A percentile compares a stretch with the other conserved stretches of the same genome.
phyloP scores from a whole-genome alignment of 2,329 filamentous ascomycete species.

The Ophiocordyceps robertsii region DNA sequence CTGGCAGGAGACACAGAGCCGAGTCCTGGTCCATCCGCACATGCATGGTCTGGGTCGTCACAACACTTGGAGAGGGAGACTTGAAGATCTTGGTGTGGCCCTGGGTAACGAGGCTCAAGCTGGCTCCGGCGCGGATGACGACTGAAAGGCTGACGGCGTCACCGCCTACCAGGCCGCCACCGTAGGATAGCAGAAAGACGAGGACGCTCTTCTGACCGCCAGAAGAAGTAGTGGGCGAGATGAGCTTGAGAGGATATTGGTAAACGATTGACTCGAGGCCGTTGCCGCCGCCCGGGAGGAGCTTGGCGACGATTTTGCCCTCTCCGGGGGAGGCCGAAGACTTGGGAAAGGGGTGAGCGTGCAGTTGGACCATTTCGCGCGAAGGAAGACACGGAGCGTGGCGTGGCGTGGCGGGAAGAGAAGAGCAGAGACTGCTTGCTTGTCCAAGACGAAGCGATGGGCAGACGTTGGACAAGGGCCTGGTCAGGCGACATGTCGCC shows the following conservation, averaged over 20 bases:
- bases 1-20: slow-evolving; percentile 60
- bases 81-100: slow-evolving; percentile 97
- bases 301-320: slow-evolving; percentile 60
- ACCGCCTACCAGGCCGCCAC: slow-evolving; percentile 80
- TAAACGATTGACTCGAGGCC: slow-evolving; percentile 66
- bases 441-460: not conserved
- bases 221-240: slow-evolving; percentile 56
- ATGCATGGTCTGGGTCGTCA: slow-evolving; percentile 44
- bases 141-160: slow-evolving; percentile 68
- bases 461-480: not conserved
- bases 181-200: slow-evolving; percentile 86
- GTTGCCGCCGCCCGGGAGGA: slow-evolving; percentile 58
- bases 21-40: slow-evolving; percentile 36
- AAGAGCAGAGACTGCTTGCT: not conserved
- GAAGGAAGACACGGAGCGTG: not conserved
- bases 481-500: not conserved
- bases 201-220: slow-evolving; percentile 54
- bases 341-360: slow-evolving; percentile 52
- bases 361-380: slow-evolving; percentile 5
- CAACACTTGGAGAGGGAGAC: slow-evolving; percentile 40
- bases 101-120: slow-evolving; percentile 54
- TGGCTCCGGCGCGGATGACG: slow-evolving; percentile 47
- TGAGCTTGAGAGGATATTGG: slow-evolving; percentile 89
- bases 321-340: slow-evolving; percentile 64
- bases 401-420: not conserved